Percentiles rank a stretch among this genome's conserved stretches.
These are phyloP conservation scores for Allantophomopsis lycopodina DNA, from an alignment of 2,329 filamentous ascomycete genomes.

Conservation along the genomic window DNA sequence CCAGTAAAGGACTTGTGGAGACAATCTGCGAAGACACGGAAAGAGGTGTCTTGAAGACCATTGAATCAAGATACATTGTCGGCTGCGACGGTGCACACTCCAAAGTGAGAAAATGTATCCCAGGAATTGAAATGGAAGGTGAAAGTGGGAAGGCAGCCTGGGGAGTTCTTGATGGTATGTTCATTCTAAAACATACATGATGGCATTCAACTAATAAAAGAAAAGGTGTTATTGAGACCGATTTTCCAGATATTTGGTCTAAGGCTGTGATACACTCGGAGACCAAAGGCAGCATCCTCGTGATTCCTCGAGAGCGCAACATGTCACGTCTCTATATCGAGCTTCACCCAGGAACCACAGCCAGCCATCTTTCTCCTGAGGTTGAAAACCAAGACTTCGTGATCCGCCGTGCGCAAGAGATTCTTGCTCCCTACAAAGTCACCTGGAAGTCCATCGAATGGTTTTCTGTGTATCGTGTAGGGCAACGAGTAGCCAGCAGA, in stretches of 20 bases:
- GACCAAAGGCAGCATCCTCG: conserved; percentile 37
- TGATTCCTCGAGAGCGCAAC: conserved; percentile 47
- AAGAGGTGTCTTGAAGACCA: conserved; percentile 34
- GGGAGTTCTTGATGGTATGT: conserved; percentile 39
- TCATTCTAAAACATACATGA: conserved; percentile 28
- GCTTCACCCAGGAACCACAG: conserved; percentile 31
- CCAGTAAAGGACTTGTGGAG: conserved; percentile 9
- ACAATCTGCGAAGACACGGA: conserved; percentile 38
- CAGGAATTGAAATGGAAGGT: conserved; percentile 41
- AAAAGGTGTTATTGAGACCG: conserved; percentile 22
- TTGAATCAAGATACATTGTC: conserved; percentile 49
- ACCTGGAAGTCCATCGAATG: conserved; percentile 58
- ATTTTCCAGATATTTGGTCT: conserved; percentile 48
- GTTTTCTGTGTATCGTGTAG: conserved; percentile 45
- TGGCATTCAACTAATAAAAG: conserved; percentile 24
- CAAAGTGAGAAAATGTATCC: conserved; percentile 32
- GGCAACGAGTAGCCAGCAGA: conserved; percentile 41
- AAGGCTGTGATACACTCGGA: conserved; percentile 40
- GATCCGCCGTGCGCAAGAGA: conserved; percentile 49
- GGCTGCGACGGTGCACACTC: conserved; percentile 45
- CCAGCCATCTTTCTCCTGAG: conserved; percentile 17
- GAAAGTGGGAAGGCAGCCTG: conserved; percentile 42
- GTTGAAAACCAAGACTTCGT: conserved; percentile 49
- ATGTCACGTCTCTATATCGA: conserved; percentile 53
- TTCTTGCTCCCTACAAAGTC: conserved; percentile 42